Evolutionary conservation across 1,139 yeast species (phyloP).

Genomic region (Hyphopichia wangnamkhiaoensis): DNA sequence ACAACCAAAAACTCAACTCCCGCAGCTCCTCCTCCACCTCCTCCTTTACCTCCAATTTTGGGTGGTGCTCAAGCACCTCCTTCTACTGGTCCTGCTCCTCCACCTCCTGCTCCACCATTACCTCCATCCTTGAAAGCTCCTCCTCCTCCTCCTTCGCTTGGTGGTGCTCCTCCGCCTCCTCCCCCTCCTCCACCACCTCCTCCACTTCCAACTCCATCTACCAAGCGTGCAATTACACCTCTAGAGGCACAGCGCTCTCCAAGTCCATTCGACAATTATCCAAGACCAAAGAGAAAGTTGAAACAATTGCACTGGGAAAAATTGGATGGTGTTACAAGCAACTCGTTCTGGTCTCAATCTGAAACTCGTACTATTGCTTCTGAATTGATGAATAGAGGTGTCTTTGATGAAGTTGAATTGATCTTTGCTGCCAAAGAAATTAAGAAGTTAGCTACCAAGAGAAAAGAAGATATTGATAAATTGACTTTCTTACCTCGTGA

Average conservation of each 20-base stretch:
- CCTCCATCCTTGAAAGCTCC: slow-evolving; percentile 16
- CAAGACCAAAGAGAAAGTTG: slow-evolving; percentile 75
- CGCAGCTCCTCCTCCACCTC: slow-evolving; percentile 13
- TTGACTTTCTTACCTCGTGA: slow-evolving; percentile 67
- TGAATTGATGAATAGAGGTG: slow-evolving; percentile 65
- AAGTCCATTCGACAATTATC: slow-evolving; percentile 57
- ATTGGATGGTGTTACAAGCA: slow-evolving; percentile 55
- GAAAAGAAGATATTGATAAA: slow-evolving; percentile 51
- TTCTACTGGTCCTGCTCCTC: slow-evolving; percentile 17
- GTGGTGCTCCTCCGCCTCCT: slow-evolving; percentile 15
- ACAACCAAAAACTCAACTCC: slow-evolving; percentile 4
- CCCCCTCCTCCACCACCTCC: slow-evolving; percentile 30
- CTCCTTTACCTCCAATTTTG: slow-evolving; percentile 38
- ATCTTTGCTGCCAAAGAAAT: slow-evolving; percentile 82
- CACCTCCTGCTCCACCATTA: slow-evolving; percentile 23
- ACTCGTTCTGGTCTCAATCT: slow-evolving; percentile 64
- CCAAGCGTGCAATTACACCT: slow-evolving; percentile 10
- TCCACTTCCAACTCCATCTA: slow-evolving; percentile 11
- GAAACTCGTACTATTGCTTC: slow-evolving; percentile 49
- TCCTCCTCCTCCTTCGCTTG: slow-evolving; percentile 24
- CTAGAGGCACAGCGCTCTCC: slow-evolving; percentile 10
- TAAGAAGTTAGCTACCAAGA: slow-evolving; percentile 51
- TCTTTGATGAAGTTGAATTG: slow-evolving; percentile 72
- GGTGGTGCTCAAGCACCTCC: slow-evolving; percentile 22
- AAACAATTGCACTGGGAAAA: slow-evolving; percentile 88